These are phyloP conservation scores for Quercus gilva DNA, from an alignment of 306 rosid species.

Conservation along the genomic window DNA sequence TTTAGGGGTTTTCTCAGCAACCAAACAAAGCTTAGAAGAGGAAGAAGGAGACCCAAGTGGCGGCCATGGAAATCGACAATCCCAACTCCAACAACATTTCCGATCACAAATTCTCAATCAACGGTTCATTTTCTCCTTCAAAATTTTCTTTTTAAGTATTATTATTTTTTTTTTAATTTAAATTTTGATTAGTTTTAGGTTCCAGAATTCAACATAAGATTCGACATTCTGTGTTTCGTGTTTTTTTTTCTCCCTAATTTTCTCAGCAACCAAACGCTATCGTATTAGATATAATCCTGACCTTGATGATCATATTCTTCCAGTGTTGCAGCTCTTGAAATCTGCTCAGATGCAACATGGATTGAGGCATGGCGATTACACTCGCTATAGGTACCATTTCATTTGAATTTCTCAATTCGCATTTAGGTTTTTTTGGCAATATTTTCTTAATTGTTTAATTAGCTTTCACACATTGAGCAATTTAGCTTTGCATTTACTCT, in stretches of 20 bases:
- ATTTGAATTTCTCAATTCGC: neutral
- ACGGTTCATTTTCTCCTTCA: constrained; percentile 43
- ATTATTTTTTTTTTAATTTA: too few relatives aligned
- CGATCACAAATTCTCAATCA: constrained; percentile 76
- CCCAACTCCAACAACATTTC: constrained; percentile 40
- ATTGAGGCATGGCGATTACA: constrained; percentile 85
- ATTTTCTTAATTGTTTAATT: neutral
- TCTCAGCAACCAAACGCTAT: neutral
- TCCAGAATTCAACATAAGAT: neutral
- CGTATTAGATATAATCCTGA: neutral
- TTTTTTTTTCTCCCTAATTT: neutral
- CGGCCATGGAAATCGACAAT: constrained; percentile 79
- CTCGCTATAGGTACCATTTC: constrained; percentile 74
- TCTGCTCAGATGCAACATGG: constrained; percentile 99
- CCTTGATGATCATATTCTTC: neutral
- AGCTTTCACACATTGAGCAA: too few relatives aligned
- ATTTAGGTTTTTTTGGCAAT: neutral
- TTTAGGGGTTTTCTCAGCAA: neutral
- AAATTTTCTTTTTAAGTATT: neutral
- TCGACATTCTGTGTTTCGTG: neutral
- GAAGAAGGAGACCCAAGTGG: constrained; percentile 50
- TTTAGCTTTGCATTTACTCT: too few relatives aligned
- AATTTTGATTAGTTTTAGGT: too few relatives aligned
- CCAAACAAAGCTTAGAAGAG: constrained; percentile 21
- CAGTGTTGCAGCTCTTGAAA: constrained; percentile 92